These are phyloP conservation scores for Climacium dendroides DNA, from an alignment of 225 moss, liverwort and hornwort species.

Conservation along the genomic window DNA sequence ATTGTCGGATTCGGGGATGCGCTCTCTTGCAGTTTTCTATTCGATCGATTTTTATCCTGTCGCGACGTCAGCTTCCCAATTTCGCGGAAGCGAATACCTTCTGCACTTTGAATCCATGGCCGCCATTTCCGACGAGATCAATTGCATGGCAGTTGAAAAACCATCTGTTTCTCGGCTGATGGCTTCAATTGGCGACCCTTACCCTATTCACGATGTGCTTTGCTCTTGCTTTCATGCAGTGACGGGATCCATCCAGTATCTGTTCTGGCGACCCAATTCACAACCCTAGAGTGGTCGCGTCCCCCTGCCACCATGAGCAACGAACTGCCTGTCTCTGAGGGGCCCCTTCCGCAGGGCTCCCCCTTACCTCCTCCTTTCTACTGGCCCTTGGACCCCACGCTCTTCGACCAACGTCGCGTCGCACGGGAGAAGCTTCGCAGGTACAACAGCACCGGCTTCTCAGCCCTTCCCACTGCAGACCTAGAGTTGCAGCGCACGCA, in stretches of 20 bases:
- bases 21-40: too few species aligned
- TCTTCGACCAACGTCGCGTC: not conserved
- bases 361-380: constrained; percentile 11
- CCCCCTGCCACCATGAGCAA: not conserved
- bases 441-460: constrained; percentile 17
- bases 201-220: not conserved
- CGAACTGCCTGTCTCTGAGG: not conserved
- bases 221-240: not conserved
- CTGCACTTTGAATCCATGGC: not conserved
- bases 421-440: constrained; percentile 13
- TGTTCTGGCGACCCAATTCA: not conserved
- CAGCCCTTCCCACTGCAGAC: not conserved
- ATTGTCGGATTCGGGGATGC: not conserved
- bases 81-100: not conserved
- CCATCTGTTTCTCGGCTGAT: not conserved
- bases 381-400: not conserved
- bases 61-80: not conserved
- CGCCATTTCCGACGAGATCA: not conserved
- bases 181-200: not conserved
- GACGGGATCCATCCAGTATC: not conserved
- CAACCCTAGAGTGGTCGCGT: not conserved
- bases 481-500: constrained; percentile 12
- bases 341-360: not conserved
- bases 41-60: not conserved
- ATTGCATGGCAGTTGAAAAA: not conserved